A percentile compares a stretch with the other conserved stretches of the same genome.
Evolutionary conservation across 306 rosid species (phyloP).

Genomic region (Oxytropis ochrocephala): DNA sequence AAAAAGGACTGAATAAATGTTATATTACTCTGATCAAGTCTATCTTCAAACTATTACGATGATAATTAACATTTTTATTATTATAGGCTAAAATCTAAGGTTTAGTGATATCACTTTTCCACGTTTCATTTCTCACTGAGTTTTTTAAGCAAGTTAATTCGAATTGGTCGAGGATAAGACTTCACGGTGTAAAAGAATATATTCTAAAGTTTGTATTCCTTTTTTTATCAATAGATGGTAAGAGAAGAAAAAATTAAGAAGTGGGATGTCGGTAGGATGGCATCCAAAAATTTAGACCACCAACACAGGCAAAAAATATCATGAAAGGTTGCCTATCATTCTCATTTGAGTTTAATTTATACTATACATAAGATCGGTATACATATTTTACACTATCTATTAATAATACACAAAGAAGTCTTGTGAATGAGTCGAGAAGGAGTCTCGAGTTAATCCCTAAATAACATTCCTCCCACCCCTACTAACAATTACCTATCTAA

Average conservation of each 20-base stretch:
- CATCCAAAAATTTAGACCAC: conserved; percentile 14
- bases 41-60: neutral
- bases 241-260: neutral
- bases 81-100: neutral
- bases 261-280: conserved; percentile 22
- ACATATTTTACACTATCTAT: too few species aligned
- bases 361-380: too few species aligned
- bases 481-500: too few species aligned
- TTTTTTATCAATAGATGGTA: neutral
- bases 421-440: too few species aligned
- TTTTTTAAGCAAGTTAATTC: neutral
- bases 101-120: neutral
- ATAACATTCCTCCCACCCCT: too few species aligned
- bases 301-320: neutral
- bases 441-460: too few species aligned
- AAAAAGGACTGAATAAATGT: neutral
- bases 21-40: neutral
- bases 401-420: too few species aligned
- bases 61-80: neutral
- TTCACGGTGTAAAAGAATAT: conserved; percentile 8
- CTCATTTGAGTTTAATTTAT: too few species aligned
- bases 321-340: neutral
- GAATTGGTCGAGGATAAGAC: conserved; percentile 22
- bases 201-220: neutral
- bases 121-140: neutral